Percentiles rank a stretch among this genome's conserved stretches.
These are phyloP conservation scores for Corymbia calophylla DNA, from an alignment of 441 rosid species.

Conservation along the genomic window DNA sequence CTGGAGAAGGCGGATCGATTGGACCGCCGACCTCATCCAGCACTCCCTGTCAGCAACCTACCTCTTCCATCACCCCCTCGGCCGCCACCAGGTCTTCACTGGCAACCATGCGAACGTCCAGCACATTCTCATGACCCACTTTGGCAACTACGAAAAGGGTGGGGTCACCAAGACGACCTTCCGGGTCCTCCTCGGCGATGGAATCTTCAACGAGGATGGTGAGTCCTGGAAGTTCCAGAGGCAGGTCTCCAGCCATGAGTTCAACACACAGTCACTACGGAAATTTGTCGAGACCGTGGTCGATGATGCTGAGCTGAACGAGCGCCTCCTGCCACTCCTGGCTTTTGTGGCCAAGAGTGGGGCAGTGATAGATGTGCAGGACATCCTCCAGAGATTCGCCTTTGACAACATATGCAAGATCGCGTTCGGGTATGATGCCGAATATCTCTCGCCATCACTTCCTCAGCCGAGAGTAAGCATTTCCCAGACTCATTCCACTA, in stretches of 20 bases:
- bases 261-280: slow-evolving; percentile 54
- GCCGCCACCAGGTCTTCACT: slow-evolving; percentile 27
- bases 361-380: slow-evolving; percentile 40
- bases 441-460: slow-evolving; percentile 31
- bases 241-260: slow-evolving; percentile 60
- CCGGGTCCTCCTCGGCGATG: slow-evolving; percentile 47
- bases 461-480: not conserved
- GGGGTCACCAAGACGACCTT: slow-evolving; percentile 3
- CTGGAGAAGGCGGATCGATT: slow-evolving; percentile 25
- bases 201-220: slow-evolving; percentile 59
- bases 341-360: slow-evolving; percentile 8
- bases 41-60: slow-evolving; percentile 39
- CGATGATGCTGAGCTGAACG: slow-evolving; percentile 37
- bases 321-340: slow-evolving; percentile 43
- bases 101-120: slow-evolving; percentile 57
- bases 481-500: not conserved
- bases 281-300: slow-evolving; percentile 48
- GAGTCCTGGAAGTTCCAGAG: slow-evolving; percentile 62
- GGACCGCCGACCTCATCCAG: slow-evolving; percentile 36
- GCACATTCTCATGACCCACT: slow-evolving; percentile 53
- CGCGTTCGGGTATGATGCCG: slow-evolving; percentile 61
- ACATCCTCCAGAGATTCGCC: slow-evolving; percentile 53
- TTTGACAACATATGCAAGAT: slow-evolving; percentile 63
- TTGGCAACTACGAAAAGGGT: slow-evolving; percentile 45
- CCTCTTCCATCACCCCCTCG: slow-evolving; percentile 17